Percentiles rank a stretch among this genome's conserved stretches.
Evolutionary conservation across 331 rosid species (phyloP).

Genomic region (Ulmus americana): DNA sequence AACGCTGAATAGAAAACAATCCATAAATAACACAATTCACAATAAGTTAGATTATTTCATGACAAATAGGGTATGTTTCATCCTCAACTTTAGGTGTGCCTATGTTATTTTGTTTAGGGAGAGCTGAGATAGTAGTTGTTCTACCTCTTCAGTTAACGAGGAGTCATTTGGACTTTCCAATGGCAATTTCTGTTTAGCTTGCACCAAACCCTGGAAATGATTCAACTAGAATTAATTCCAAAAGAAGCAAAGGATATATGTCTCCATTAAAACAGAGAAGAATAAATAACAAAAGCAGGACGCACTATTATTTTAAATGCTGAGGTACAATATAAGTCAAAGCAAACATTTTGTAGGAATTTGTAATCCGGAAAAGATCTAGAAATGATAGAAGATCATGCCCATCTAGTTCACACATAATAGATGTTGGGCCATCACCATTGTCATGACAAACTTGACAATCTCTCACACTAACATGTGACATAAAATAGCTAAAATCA

Average conservation of each 20-base stretch:
- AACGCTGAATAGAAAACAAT: no score
- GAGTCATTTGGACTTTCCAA: conserved; percentile 35
- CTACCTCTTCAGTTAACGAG: conserved; percentile 40
- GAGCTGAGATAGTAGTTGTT: conserved; percentile 29
- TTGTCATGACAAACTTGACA: no score
- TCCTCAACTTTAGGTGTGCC: conserved; percentile 40
- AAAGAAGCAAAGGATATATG: conserved; percentile 14
- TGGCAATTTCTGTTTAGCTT: conserved; percentile 56
- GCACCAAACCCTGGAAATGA: conserved; percentile 63
- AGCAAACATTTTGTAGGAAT: neutral
- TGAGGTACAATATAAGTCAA: neutral
- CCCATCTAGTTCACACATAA: neutral
- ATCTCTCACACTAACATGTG: no score
- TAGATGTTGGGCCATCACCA: no score
- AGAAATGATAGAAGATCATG: neutral
- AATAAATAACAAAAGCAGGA: neutral
- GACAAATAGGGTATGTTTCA: conserved; percentile 90
- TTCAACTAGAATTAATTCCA: conserved; percentile 17
- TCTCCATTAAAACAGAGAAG: neutral
- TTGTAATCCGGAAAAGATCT: neutral
- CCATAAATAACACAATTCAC: no score
- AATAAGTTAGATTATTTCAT: no score
- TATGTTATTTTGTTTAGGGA: conserved; percentile 36
- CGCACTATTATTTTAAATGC: no score
- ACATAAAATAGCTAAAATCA: no score